Evolutionary conservation across 202 grass and related monocot species (phyloP).

Genomic region (Panicum virgatum): DNA sequence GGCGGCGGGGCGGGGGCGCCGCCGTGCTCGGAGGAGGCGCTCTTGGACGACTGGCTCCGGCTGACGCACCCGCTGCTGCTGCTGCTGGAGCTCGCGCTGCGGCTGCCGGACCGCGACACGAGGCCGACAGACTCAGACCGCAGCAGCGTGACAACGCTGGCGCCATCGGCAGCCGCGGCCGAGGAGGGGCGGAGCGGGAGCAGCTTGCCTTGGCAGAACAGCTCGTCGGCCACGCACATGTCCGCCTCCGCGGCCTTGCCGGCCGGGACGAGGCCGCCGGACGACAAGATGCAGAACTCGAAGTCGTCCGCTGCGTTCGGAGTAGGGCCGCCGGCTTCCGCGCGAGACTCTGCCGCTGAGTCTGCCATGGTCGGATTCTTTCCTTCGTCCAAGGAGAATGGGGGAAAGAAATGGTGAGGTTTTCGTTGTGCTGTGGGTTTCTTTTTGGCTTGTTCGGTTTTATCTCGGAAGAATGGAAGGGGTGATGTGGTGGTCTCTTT

Average conservation of each 20-base stretch:
- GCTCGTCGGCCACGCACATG: conserved; percentile 95
- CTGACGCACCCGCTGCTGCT: conserved; percentile 80
- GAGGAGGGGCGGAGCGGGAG: conserved; percentile 69
- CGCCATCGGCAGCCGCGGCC: conserved; percentile 15
- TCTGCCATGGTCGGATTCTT: conserved; percentile 44
- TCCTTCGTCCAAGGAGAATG: conserved; percentile 16
- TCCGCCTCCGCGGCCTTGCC: conserved; percentile 29
- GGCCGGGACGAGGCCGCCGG: conserved; percentile 36
- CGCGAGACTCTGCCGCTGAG: background rate
- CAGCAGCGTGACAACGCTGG: background rate
- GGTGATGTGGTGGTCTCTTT: conserved; percentile 4
- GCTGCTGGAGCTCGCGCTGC: conserved; percentile 72
- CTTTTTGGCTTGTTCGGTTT: conserved; percentile 50
- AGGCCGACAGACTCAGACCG: conserved; percentile 38
- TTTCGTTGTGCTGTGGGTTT: conserved; percentile 19
- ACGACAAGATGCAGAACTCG: conserved; percentile 69
- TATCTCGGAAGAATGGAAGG: background rate
- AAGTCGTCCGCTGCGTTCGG: conserved; percentile 48
- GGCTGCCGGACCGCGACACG: conserved; percentile 44
- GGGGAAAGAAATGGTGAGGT: conserved; percentile 32
- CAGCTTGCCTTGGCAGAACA: conserved; percentile 79
- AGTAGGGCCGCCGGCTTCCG: background rate
- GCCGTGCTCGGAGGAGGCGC: conserved; percentile 37
- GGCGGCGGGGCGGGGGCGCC: conserved; percentile 1
- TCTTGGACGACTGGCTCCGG: conserved; percentile 71